These are phyloP conservation scores for Ceratocystis cubensis DNA, from an alignment of 2,329 filamentous ascomycete species.

Conservation along the genomic window DNA sequence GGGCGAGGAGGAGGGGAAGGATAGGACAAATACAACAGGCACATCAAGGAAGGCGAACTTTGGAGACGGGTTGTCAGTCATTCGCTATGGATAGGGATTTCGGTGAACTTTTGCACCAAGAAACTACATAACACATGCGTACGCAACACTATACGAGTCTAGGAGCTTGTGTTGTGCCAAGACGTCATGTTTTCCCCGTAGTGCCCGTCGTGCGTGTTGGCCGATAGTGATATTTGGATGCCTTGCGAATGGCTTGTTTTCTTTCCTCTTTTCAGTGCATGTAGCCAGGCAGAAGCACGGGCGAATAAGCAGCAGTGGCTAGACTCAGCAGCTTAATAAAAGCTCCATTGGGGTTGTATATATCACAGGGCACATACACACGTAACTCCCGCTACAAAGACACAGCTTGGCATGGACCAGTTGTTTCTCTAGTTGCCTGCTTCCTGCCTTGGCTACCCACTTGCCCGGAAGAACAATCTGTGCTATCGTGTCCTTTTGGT, in stretches of 20 bases:
- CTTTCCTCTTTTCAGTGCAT: background rate
- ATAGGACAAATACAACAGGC: background rate
- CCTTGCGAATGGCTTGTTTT: background rate
- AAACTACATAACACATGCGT: background rate
- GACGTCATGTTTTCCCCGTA: background rate
- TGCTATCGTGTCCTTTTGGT: constrained; percentile 19
- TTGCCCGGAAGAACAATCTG: background rate
- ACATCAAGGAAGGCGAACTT: background rate
- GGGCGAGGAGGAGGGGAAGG: background rate
- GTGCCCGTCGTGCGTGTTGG: background rate
- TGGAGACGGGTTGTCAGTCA: background rate
- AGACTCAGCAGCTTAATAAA: background rate
- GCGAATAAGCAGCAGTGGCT: background rate
- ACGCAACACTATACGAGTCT: constrained; percentile 5
- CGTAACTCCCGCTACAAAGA: background rate
- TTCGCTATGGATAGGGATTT: no score
- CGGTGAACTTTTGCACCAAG: background rate
- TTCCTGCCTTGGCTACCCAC: background rate
- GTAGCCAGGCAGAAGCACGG: background rate
- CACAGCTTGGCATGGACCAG: background rate
- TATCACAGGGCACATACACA: background rate
- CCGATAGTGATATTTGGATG: background rate
- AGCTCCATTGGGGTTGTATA: background rate
- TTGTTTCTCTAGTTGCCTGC: background rate
- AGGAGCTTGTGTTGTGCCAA: constrained; percentile 8